Percentiles rank a stretch among this genome's conserved stretches.
phyloP scores from a whole-genome alignment of 371 early-diverging fungal species.

The Mortierella sp. region DNA sequence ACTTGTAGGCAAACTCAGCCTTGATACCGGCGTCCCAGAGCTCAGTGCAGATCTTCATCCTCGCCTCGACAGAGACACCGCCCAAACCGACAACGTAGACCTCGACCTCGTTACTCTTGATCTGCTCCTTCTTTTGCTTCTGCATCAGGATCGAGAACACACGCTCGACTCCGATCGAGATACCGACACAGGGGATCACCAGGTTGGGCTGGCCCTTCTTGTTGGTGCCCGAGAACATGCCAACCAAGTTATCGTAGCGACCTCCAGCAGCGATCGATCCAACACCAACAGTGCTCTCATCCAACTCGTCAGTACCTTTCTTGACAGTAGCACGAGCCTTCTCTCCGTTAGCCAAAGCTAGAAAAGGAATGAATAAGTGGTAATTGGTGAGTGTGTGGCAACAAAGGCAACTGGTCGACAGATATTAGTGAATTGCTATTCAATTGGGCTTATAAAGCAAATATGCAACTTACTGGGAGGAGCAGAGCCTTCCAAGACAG shows the following conservation, averaged over 20 bases:
- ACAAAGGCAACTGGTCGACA: neutral
- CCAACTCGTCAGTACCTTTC: conserved; percentile 66
- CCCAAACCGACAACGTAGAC: conserved; percentile 94
- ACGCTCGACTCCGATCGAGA: conserved; percentile 98
- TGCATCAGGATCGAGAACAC: conserved; percentile 91
- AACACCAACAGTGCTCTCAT: conserved; percentile 89
- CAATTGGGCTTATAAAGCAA: neutral
- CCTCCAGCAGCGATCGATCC: conserved; percentile 99
- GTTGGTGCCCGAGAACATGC: conserved; percentile 87
- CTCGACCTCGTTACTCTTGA: conserved; percentile 87
- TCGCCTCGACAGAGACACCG: conserved; percentile 92
- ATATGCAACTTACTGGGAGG: conserved; percentile 64
- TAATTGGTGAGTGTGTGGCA: neutral
- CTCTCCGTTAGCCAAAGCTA: conserved; percentile 51
- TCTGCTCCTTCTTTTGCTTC: conserved; percentile 66
- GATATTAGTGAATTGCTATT: no score
- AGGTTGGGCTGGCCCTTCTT: conserved; percentile 76
- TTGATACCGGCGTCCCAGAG: conserved; percentile 93
- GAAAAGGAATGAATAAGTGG: neutral
- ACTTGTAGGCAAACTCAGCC: conserved; percentile 94
- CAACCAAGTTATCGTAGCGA: conserved; percentile 98
- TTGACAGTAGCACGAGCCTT: conserved; percentile 53
- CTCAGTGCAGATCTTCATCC: conserved; percentile 88
- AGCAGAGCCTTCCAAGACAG: conserved; percentile 81
- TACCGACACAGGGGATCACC: conserved; percentile 97